These are phyloP conservation scores for Penicillium sp. DNA, from an alignment of 2,329 filamentous ascomycete species.

Conservation along the genomic window DNA sequence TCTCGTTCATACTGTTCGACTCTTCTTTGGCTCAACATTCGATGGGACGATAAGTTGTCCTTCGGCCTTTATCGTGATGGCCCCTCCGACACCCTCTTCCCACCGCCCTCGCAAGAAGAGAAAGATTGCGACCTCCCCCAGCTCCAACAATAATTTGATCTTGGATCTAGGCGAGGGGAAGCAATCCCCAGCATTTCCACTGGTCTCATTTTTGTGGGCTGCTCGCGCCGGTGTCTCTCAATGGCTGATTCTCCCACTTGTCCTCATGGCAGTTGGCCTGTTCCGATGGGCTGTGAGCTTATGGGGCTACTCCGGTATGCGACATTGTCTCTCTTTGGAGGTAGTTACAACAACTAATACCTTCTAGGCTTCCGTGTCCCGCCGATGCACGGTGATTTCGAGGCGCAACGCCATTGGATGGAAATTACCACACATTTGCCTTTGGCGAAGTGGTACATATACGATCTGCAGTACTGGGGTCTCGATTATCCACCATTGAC, in stretches of 20 bases:
- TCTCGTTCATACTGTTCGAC: background rate
- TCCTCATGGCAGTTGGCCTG: constrained; percentile 80
- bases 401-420: constrained; percentile 98
- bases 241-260: constrained; percentile 83
- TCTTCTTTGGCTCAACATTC: constrained; percentile 2
- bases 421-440: constrained; percentile 84
- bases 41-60: constrained; percentile 21
- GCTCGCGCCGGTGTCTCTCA: constrained; percentile 70
- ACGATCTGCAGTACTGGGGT: constrained; percentile 95
- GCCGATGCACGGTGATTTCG: constrained; percentile 93
- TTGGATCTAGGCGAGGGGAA: constrained; percentile 39
- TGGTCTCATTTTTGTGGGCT: constrained; percentile 91
- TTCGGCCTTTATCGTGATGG: constrained; percentile 19
- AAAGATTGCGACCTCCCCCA: constrained; percentile 29
- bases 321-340: background rate
- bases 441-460: constrained; percentile 92
- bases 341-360: constrained; percentile 7
- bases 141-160: constrained; percentile 37
- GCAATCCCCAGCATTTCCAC: constrained; percentile 66
- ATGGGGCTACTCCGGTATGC: constrained; percentile 85
- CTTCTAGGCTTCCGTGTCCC: constrained; percentile 62
- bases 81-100: constrained; percentile 26
- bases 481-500: constrained; percentile 95
- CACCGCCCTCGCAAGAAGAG: constrained; percentile 42
- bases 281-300: constrained; percentile 88